A percentile compares a stretch with the other conserved stretches of the same genome.
phyloP scores from a whole-genome alignment of 2,329 filamentous ascomycete genomes.

The Pseudocercospora macadamiae region DNA sequence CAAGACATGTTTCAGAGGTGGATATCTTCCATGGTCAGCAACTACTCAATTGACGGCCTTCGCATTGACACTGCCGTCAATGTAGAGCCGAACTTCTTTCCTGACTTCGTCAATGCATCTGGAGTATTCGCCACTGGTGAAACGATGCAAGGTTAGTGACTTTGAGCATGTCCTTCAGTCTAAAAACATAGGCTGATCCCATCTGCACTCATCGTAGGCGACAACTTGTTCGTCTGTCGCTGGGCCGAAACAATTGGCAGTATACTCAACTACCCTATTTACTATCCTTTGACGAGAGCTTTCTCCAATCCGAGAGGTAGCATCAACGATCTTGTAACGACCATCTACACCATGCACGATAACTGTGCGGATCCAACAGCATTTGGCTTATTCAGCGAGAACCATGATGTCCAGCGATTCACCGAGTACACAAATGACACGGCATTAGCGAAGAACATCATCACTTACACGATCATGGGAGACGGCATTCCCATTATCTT shows the following conservation, averaged over 20 bases:
- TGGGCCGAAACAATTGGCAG: slow-evolving; percentile 42
- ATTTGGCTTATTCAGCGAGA: slow-evolving; percentile 45
- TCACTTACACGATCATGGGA: slow-evolving; percentile 43
- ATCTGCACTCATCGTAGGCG: no score
- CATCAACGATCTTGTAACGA: slow-evolving; percentile 43
- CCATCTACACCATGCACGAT: slow-evolving; percentile 37
- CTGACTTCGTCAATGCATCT: slow-evolving; percentile 38
- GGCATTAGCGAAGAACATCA: slow-evolving; percentile 43
- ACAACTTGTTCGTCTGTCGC: slow-evolving; percentile 38
- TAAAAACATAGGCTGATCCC: no score
- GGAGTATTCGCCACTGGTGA: slow-evolving; percentile 44
- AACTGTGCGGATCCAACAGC: slow-evolving; percentile 43
- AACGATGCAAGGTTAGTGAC: slow-evolving; percentile 39
- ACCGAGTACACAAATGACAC: slow-evolving; percentile 42
- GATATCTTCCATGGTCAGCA: slow-evolving; percentile 45
- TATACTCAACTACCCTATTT: slow-evolving; percentile 44
- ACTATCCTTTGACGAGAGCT: slow-evolving; percentile 43
- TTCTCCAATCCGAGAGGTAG: slow-evolving; percentile 41
- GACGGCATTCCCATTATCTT: slow-evolving; percentile 50
- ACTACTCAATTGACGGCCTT: slow-evolving; percentile 48
- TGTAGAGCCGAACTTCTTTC: slow-evolving; percentile 43
- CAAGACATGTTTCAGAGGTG: slow-evolving; percentile 46
- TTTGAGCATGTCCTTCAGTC: no score
- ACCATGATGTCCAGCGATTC: slow-evolving; percentile 47
- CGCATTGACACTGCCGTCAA: slow-evolving; percentile 45